These are phyloP conservation scores for Salvia hispanica DNA, from an alignment of 257 asterid genomes.

Conservation along the genomic window DNA sequence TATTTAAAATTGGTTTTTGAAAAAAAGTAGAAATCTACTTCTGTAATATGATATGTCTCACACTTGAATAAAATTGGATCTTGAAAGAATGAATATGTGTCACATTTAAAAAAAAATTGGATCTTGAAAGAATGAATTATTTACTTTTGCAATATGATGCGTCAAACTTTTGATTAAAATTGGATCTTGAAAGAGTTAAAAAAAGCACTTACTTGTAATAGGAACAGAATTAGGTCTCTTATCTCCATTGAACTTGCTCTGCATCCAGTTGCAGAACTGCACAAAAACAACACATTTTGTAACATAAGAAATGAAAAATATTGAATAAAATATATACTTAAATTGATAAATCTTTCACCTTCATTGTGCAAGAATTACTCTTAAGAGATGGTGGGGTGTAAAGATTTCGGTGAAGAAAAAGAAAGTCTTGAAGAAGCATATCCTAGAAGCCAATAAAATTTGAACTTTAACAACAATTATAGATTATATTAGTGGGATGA, in stretches of 20 bases:
- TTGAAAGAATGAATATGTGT: no score
- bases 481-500: conserved; percentile 25
- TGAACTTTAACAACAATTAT: conserved; percentile 49
- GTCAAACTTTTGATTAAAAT: no score
- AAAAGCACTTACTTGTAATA: conserved; percentile 39
- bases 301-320: neutral
- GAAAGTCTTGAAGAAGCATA: conserved; percentile 38
- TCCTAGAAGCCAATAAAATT: conserved; percentile 65
- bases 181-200: neutral
- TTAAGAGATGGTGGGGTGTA: neutral
- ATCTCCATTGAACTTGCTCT: conserved; percentile 52
- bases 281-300: conserved; percentile 11
- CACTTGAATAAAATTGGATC: no score
- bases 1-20: no score
- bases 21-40: no score
- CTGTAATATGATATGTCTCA: no score
- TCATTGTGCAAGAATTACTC: conserved; percentile 44
- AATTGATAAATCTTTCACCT: conserved; percentile 40
- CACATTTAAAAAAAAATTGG: no score
- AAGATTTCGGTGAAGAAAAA: conserved; percentile 7
- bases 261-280: conserved; percentile 71
- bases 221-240: conserved; percentile 24
- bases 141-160: no score
- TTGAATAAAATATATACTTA: neutral
- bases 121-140: no score